Evolutionary conservation across 2,329 filamentous ascomycete species (phyloP), one percentile per base, ranked within the genome.

Genomic region (Xylariaceae sp.): DNA sequence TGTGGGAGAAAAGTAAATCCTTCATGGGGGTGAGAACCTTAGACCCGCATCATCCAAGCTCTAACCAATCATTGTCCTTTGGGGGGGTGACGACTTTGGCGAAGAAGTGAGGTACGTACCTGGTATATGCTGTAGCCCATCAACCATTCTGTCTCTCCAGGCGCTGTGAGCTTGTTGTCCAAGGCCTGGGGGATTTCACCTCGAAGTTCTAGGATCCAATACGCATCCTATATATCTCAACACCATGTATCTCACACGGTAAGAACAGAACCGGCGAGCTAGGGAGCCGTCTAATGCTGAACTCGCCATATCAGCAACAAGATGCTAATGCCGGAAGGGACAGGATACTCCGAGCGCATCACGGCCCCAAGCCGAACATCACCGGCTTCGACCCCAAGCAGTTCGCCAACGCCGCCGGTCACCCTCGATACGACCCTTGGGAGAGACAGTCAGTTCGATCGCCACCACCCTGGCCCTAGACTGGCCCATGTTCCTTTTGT

Each of bases 341-440:
- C 38, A 71, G 68, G 64, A 66, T 76, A 63, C 67, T 73, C 59
- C 69, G 70, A 58, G 68, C 71, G 59, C 57, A 63, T 44, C 62
- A 69, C 59, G 66, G 67, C 27, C 32, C 65, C 54, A 74, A 76
- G 70, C 73, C 78, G 60, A 88, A 87, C 74, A 78, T 94, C 66
- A 96, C 90, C 57, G 90, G 90, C 68, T 97, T 97, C 75, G 83
- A 92, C 70, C 75, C 88, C 58, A 79, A 78, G 62, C 84, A 86
- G 66, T 82, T 89, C 66, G 85, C 80, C 61, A 78, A 77, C 48
- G 74, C 88, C 31, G 71, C 85, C 53, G 78, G 78, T 49, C 74
- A 67, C 50, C 70, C 71, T 41, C 65, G 68, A 62, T 78, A 81
- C 64, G 80, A 84, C 51, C 80, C 80, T 33, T 84, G 80, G 80